A percentile compares a stretch with the other conserved stretches of the same genome.
These are phyloP conservation scores for Psidium friedrichsthalianum DNA, from an alignment of 345 rosid genomes.

Conservation along the genomic window DNA sequence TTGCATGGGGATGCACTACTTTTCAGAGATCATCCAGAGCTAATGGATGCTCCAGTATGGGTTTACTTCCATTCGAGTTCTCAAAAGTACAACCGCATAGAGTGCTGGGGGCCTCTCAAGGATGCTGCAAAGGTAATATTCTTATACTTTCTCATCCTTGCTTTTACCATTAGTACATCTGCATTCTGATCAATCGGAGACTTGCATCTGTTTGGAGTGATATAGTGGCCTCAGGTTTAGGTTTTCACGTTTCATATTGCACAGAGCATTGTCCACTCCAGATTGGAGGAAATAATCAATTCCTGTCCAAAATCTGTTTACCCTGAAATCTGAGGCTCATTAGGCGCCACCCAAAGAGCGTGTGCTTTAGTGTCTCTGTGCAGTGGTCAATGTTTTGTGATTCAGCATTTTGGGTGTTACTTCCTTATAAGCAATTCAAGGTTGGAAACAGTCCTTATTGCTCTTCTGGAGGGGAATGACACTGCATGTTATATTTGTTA, in stretches of 20 bases:
- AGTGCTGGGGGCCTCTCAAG: slow-evolving; percentile 80
- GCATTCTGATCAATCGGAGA: neutral
- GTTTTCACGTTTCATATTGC: neutral
- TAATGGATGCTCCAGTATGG: slow-evolving; percentile 59
- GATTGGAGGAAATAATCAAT: neutral
- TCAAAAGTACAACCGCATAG: slow-evolving; percentile 53
- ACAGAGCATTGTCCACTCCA: neutral
- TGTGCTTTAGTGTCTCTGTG: neutral
- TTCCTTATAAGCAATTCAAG: neutral
- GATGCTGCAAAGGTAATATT: slow-evolving; percentile 57
- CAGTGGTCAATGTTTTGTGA: neutral
- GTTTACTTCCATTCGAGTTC: slow-evolving; percentile 81
- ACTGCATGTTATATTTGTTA: neutral
- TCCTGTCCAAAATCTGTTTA: neutral
- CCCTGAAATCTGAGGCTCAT: neutral
- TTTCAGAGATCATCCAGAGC: slow-evolving; percentile 59
- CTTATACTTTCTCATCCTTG: neutral
- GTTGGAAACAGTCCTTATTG: neutral
- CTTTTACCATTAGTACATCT: neutral
- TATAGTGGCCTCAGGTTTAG: neutral
- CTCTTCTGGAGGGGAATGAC: neutral
- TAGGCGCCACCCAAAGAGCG: neutral
- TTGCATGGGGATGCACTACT: slow-evolving; percentile 67
- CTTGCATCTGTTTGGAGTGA: neutral
- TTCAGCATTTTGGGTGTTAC: neutral